Base-by-base conservation (phyloP, 106 monocot genomes). In the Platanthera guangdongensis region DNA sequence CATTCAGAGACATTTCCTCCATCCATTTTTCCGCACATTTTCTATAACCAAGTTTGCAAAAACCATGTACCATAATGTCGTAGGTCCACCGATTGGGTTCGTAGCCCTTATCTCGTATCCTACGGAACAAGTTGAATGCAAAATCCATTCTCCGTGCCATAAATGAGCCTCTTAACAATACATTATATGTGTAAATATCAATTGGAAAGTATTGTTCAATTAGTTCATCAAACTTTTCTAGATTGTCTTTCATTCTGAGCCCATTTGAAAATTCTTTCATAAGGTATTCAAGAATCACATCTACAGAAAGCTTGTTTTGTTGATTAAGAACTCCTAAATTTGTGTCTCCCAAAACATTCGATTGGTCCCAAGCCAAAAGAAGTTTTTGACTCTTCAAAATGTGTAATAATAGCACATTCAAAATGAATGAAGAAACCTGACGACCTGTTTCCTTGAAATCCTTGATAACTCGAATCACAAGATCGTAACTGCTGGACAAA, bases 51-150 rank as follows among this genome's bases (percentile, higher is more conserved):
- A 79, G 81, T 62, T 86, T 93, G 83, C 93, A 90, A 79, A 87
- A 89, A 68, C 96, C 93, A 75, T 87, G 84, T 16, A 93, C 81
- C 13, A 96, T 84, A 74, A 93, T 82, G 76, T 96, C 91, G 52
- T 78, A 96, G 77, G 81, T 87, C 87, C 87, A 96, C 51, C 84
- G 82, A 47, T 96, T 96, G 16, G 93, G 93, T 25, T 80, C 63
- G 59, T 85, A 87, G 3, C 93, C 96, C 80, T 87, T 91, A 47
- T 72, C 80, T n/a, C 18, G 78, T 16, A 93, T 76, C 78, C 83
- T 93, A 16, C 83, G 14, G 62, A 91, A 91, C 78, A 91, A 63
- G 53, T 83, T 55, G 79, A 81, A 85, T 13, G 93, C 96, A 78
- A 76, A 75, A 50, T 96, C 93, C 90, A 96, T 91, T 84, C 78